Evolutionary conservation across 1,139 yeast genomes (phyloP).

Genomic region (Trichomonascaceae sp.): DNA sequence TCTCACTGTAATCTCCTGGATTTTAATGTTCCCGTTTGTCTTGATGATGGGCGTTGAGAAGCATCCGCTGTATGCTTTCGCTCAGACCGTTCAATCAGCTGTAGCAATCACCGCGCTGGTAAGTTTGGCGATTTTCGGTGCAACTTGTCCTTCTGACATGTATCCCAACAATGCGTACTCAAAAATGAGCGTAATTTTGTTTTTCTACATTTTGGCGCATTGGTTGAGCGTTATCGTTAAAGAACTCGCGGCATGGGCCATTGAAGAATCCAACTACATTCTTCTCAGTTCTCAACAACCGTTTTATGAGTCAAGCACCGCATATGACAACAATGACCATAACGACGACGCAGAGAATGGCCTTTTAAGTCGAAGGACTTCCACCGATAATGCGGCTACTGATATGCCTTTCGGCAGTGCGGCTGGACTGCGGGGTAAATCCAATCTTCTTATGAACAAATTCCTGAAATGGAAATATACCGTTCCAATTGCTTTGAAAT

Average conservation of each 20-base stretch:
- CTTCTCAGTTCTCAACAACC: constrained; percentile 18
- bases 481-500: constrained; percentile 30
- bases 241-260: constrained; percentile 41
- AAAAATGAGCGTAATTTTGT: constrained; percentile 55
- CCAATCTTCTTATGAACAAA: constrained; percentile 17
- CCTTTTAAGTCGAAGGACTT: constrained; percentile 8
- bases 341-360: constrained; percentile 9
- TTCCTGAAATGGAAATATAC: constrained; percentile 29
- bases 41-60: constrained; percentile 58
- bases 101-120: constrained; percentile 48
- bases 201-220: constrained; percentile 49
- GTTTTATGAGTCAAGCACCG: constrained; percentile 9
- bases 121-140: constrained; percentile 54
- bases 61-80: constrained; percentile 47
- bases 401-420: background rate
- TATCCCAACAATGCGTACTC: constrained; percentile 76
- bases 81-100: constrained; percentile 47
- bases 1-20: constrained; percentile 42
- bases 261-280: constrained; percentile 33
- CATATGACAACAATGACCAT: constrained; percentile 1
- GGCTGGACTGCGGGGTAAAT: constrained; percentile 16
- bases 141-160: constrained; percentile 52
- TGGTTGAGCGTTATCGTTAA: constrained; percentile 46
- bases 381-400: background rate
- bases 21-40: constrained; percentile 62